Evolutionary conservation across 495 filamentous ascomycete genomes (phyloP).

Genomic region (Clavariopsis aquatica): DNA sequence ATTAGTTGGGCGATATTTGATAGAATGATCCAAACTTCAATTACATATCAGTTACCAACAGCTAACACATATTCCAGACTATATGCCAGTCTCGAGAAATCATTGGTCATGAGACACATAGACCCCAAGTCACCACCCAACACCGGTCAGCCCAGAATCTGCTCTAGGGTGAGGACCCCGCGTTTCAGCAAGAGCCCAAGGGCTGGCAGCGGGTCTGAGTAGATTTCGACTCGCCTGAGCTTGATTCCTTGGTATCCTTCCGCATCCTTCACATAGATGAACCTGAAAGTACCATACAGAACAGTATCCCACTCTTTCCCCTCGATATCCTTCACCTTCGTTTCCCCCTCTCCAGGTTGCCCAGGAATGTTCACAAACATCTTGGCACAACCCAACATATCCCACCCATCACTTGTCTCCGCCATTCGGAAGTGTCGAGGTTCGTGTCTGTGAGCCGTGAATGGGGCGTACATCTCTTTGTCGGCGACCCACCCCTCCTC

Average conservation of each 20-base stretch:
- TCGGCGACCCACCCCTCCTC: slow-evolving; percentile 10
- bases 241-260: slow-evolving; percentile 11
- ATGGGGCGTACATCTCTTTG: slow-evolving; percentile 16
- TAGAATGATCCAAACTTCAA: no score
- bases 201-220: slow-evolving; percentile 11
- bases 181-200: slow-evolving; percentile 17
- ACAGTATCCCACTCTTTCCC: slow-evolving; percentile 24
- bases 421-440: not conserved
- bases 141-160: slow-evolving; percentile 4
- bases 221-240: slow-evolving; percentile 10
- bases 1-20: no score
- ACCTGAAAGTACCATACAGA: slow-evolving; percentile 5
- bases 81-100: no score
- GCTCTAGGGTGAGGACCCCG: slow-evolving; percentile 10
- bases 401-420: slow-evolving; percentile 21
- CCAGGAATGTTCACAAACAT: slow-evolving; percentile 14
- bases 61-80: no score
- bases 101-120: no score
- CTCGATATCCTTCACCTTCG: slow-evolving; percentile 9
- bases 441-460: slow-evolving; percentile 12
- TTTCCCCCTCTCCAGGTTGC: not conserved
- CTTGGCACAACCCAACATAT: slow-evolving; percentile 13
- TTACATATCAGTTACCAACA: no score
- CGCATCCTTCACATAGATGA: slow-evolving; percentile 30
- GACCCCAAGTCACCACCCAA: no score